Base-by-base conservation (phyloP, 225 moss, liverwort and hornwort species). In the Rhytidiadelphus loreus region DNA sequence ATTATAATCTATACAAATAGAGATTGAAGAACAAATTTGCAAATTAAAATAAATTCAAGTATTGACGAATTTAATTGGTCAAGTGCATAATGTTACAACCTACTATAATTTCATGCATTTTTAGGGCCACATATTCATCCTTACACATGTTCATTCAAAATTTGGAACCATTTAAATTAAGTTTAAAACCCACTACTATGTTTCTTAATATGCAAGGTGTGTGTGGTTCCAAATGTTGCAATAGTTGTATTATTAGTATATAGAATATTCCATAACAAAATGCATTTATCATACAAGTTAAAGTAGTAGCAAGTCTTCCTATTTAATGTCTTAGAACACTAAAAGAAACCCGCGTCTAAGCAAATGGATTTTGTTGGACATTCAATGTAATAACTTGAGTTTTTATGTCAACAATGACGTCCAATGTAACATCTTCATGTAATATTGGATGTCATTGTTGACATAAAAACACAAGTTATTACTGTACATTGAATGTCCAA, bases 171-270 rank as follows among this genome's bases (percentile, higher is more conserved):
- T 6, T 26, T 6, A 71, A 44, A 43, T 44, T 16, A 16, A 71
- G 6, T 26, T 71, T 0, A 16, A 70, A 70, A 14, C 1, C 15
- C 4, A 39, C n/a, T 68, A 68, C 7, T 22, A 9, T 48, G 7
- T 32, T 7, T 20, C 4, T 50, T 19, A 7, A 48, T 32, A 32
- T 48, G 6, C 6, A 46, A 72, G 4, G 1, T 0, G 13, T 32
- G 2, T 71, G 8, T 12, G 2, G 32, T 50, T 33, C 33, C 2
- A 75, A 50, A 52, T 75, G 21, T 20, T 33, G 5, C 13, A 75
- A 33, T 0, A 0, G 1, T 75, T 75, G 7, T 2, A 74, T 7
- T 74, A 20, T 2, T 11, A 7, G 2, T 50, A 12, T 32, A 32
- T 7, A 48, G 2, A 50, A 74, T 32, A 50, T 74, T 32, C 7